Base-by-base conservation (phyloP, 208 protist species). In the Leishmania lainsoni region DNA sequence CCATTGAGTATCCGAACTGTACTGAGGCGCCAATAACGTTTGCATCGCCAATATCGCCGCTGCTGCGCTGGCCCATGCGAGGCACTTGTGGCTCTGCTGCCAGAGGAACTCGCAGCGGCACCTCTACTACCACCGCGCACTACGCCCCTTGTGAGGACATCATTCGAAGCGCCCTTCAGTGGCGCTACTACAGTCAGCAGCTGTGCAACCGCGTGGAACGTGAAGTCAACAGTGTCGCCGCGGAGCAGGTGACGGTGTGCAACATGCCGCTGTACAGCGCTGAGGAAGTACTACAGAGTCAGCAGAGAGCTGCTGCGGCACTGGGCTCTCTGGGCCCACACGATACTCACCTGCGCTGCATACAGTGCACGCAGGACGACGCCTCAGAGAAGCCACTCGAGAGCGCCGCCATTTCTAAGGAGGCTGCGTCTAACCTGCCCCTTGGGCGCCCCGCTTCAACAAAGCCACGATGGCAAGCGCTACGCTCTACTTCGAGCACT, bases 191-290 rank as follows among this genome's bases (percentile, higher is more conserved):
- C 56, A 20, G 59, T 17, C 75, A 71, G 68, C 75, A 61, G 72
- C 49, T 84, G 56, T 78, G 45, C 20, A 22, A 45, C 20, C 71
- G 71, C 48, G 52, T 84, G 10, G 76, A 80, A n/a, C 35, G 20
- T 3, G 81, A 77, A 69, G 54, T 29, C 2, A 20, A 52, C 9
- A 81, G 71, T 5, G 54, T 85, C 29, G 81, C 81, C 0, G 72
- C 54, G n/a, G 81, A 79, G 73, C 81, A 85, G 73, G 81, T 81
- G 59, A 66, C 45, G 56, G 35, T 29, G 39, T 85, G 81, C 32
- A 58, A 26, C 8, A 81, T 85, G 71, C 72, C 72, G 29, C 8
- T 79, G 16, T 80, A 84, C 81, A 73, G 29, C 32, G 26, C 66
- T 0, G 69, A 22, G 1, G 76, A 84, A 8, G 76, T 84, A n/a